A percentile compares a stretch with the other conserved stretches of the same genome.
phyloP scores from a whole-genome alignment of 306 rosid species.

The Neltuma alba region DNA sequence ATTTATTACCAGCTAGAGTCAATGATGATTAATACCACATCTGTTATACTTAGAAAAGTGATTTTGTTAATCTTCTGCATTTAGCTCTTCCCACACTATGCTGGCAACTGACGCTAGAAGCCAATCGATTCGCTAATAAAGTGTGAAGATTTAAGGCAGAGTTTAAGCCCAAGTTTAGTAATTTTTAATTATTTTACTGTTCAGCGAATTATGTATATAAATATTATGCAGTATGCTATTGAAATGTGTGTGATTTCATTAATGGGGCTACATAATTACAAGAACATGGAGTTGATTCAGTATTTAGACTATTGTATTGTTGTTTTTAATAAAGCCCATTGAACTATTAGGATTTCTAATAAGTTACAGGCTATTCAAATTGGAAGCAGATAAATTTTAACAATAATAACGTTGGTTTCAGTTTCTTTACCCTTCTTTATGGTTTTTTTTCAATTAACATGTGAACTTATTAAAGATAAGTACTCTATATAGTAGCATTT shows the following conservation, averaged over 20 bases:
- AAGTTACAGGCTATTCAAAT: not conserved
- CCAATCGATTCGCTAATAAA: too few relatives aligned
- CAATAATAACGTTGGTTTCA: not conserved
- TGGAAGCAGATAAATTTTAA: not conserved
- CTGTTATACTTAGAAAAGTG: not conserved
- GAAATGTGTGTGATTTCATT: not conserved
- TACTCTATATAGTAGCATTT: not conserved
- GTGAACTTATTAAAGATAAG: not conserved
- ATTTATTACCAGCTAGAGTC: not conserved
- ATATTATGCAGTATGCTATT: not conserved
- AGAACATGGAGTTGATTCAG: not conserved
- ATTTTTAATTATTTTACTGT: too few relatives aligned
- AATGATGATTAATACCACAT: not conserved
- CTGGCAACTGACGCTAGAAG: not conserved
- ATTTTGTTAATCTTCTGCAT: not conserved
- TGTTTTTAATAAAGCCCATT: not conserved
- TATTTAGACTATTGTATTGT: not conserved
- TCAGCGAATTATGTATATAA: too few relatives aligned
- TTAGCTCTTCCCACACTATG: conserved; percentile 8
- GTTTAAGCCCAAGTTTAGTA: too few relatives aligned
- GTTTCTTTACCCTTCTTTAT: not conserved
- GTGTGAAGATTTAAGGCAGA: too few relatives aligned
- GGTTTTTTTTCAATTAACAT: not conserved
- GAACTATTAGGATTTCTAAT: not conserved
- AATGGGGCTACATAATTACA: not conserved